Conservation (phyloP, 495 filamentous ascomycete species). For the Platismatia glauca region DNA sequence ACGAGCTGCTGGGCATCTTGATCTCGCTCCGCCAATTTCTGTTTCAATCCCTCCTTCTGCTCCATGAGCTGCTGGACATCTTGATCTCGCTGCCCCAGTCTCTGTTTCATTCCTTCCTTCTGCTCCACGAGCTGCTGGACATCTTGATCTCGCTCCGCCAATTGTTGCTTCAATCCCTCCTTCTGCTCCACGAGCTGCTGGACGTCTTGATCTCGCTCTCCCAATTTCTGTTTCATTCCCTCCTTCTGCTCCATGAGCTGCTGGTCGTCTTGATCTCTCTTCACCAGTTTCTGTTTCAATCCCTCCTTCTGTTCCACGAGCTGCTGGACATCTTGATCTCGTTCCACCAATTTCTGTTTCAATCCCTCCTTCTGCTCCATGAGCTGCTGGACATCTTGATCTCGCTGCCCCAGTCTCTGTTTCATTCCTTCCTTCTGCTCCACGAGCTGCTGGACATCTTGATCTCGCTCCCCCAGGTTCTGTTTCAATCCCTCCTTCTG, state of each 20-base stretch:
- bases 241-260: not conserved
- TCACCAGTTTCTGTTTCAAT: not conserved
- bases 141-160: not conserved
- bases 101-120: not conserved
- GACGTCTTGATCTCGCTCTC: not conserved
- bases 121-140: not conserved
- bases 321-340: not conserved
- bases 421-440: not conserved
- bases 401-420: not conserved
- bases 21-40: not conserved
- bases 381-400: not conserved
- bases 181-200: not conserved
- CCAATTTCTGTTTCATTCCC: not conserved
- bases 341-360: not conserved
- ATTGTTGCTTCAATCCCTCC: not conserved
- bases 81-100: not conserved
- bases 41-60: not conserved
- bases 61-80: not conserved
- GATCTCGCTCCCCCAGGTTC: not conserved
- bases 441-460: not conserved
- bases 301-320: not conserved
- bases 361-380: not conserved
- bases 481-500: not conserved
- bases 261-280: not conserved
- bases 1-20: not conserved